These are phyloP conservation scores for Candida buenavistaensis DNA, from an alignment of 1,139 yeast species.

Conservation along the genomic window DNA sequence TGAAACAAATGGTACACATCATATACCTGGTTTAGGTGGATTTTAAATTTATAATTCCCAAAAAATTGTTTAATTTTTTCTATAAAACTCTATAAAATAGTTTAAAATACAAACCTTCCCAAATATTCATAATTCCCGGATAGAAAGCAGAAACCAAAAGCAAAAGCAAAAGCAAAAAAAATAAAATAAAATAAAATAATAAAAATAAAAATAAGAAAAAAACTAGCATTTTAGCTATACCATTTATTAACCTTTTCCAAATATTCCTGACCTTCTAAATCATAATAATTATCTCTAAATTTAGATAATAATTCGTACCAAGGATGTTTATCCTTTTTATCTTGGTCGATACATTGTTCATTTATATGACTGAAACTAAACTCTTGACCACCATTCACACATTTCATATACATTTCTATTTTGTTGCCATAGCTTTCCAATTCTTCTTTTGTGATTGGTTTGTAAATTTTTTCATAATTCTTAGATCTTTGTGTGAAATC, in stretches of 20 bases:
- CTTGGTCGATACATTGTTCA: conserved; percentile 6
- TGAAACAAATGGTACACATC: conserved; percentile 3
- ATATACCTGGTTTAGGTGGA: conserved; percentile 11
- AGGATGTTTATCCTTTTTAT: conserved; percentile 12
- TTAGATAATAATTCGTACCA: conserved; percentile 17
- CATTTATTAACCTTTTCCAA: conserved; percentile 33
- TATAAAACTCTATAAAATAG: conserved; percentile 4
- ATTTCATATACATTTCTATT: conserved; percentile 36
- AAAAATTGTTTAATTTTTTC: background rate
- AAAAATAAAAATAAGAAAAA: conserved; percentile 2
- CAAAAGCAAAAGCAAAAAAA: background rate
- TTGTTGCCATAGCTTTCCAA: conserved; percentile 32
- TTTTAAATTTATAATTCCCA: background rate
- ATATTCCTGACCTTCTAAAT: conserved; percentile 33
- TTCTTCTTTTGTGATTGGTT: conserved; percentile 53
- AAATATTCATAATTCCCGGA: background rate
- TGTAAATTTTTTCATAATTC: conserved; percentile 55
- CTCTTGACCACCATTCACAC: conserved; percentile 49
- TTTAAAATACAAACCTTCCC: background rate
- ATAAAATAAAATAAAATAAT: conserved; percentile 1
- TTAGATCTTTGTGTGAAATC: conserved; percentile 63
- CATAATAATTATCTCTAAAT: conserved; percentile 33
- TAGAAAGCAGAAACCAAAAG: background rate
- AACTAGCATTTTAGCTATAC: conserved; percentile 15
- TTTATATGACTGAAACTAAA: conserved; percentile 20